Evolutionary conservation across 1,284 basidiomycete species (phyloP).

Genomic region (Ceratobasidium papillatum): DNA sequence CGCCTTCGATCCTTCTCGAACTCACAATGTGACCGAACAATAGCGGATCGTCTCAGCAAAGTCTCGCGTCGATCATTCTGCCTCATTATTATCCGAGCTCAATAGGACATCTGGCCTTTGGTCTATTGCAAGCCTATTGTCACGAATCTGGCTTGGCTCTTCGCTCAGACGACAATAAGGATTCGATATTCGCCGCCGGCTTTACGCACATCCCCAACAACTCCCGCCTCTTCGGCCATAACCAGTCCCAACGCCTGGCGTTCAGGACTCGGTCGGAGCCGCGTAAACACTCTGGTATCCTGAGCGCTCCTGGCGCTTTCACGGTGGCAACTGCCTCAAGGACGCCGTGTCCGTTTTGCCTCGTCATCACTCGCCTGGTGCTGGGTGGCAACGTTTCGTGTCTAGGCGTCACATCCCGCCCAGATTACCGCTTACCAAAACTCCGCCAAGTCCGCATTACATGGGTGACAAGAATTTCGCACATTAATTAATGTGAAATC

Average conservation of each 20-base stretch:
- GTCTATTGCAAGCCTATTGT: constrained; percentile 21
- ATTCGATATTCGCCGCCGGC: neutral
- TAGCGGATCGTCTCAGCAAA: constrained; percentile 2
- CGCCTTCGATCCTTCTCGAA: neutral
- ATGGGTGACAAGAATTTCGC: neutral
- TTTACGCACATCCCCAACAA: neutral
- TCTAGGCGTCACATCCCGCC: neutral
- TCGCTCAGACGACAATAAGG: constrained; percentile 18
- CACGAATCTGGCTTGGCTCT: neutral
- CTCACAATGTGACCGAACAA: constrained; percentile 24
- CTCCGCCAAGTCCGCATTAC: neutral
- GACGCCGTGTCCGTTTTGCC: neutral
- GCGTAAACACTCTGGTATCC: neutral
- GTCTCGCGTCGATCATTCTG: constrained; percentile 19
- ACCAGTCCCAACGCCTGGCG: neutral
- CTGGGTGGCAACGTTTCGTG: neutral
- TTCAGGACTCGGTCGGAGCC: neutral
- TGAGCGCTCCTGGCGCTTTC: neutral
- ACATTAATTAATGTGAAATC: neutral
- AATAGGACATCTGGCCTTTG: neutral
- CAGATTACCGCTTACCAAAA: neutral
- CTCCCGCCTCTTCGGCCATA: neutral
- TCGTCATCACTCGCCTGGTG: neutral
- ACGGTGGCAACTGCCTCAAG: neutral
- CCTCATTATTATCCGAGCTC: constrained; percentile 13